Conservation (phyloP, 257 asterid species). For the Cordia subcordata region DNA sequence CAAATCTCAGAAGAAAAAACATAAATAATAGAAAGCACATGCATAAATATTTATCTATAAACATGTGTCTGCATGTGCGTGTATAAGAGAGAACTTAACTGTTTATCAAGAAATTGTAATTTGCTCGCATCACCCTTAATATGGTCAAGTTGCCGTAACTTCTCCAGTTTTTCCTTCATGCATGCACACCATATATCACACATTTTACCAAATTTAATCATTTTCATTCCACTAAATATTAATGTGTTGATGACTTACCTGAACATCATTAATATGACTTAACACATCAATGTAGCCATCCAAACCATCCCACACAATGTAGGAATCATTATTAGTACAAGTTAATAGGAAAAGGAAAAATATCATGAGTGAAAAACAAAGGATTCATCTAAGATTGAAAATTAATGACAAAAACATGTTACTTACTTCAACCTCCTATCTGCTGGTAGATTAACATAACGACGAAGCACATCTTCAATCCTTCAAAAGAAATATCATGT, state of each 20-base stretch:
- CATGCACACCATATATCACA: not conserved
- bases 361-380: not conserved
- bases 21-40: not conserved
- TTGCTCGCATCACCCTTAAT: conserved; percentile 45
- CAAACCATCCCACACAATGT: not conserved
- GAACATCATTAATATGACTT: conserved; percentile 41
- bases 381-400: not conserved
- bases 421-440: conserved; percentile 40
- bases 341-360: not conserved
- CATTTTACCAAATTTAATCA: not conserved
- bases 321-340: not conserved
- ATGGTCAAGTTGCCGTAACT: conserved; percentile 32
- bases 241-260: conserved; percentile 28
- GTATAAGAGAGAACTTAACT: conserved; percentile 24
- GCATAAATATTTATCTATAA: too few relatives aligned
- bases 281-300: not conserved
- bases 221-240: not conserved
- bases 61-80: not conserved
- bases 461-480: conserved; percentile 43
- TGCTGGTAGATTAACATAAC: conserved; percentile 35
- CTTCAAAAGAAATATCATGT: conserved; percentile 14
- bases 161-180: conserved; percentile 49
- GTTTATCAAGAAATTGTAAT: conserved; percentile 41
- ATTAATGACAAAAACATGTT: not conserved
- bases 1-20: too few relatives aligned